These are phyloP conservation scores for Cladobotryum protrusum DNA, from an alignment of 2,329 filamentous ascomycete species.

Conservation along the genomic window DNA sequence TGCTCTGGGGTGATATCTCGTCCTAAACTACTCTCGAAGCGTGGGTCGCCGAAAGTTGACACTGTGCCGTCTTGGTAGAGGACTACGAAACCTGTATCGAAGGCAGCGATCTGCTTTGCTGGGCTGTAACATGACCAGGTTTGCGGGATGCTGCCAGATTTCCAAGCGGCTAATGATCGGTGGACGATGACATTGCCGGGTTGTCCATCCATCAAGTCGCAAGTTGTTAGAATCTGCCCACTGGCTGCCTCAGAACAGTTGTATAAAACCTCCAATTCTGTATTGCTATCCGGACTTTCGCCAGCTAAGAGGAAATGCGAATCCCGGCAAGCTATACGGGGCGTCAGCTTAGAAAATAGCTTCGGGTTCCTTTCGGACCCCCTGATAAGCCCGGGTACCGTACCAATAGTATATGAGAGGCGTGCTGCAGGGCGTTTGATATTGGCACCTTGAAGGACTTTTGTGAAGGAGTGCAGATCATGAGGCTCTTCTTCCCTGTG, in stretches of 20 bases:
- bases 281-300: not conserved
- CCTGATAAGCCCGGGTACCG: constrained; percentile 14
- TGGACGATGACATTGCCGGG: constrained; percentile 13
- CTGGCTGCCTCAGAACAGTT: constrained; percentile 13
- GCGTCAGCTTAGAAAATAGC: constrained; percentile 5
- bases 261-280: constrained; percentile 2
- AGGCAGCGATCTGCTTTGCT: constrained; percentile 39
- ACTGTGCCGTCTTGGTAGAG: constrained; percentile 40
- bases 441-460: constrained; percentile 30
- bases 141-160: not conserved
- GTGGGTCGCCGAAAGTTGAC: constrained; percentile 51
- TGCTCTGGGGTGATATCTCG: constrained; percentile 36
- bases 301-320: constrained; percentile 17
- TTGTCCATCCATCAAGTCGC: not conserved
- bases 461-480: constrained; percentile 41
- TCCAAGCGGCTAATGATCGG: constrained; percentile 19
- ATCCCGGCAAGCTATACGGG: constrained; percentile 17
- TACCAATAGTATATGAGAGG: constrained; percentile 44
- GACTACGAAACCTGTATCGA: constrained; percentile 44
- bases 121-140: constrained; percentile 19
- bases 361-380: not conserved
- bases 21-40: constrained; percentile 52
- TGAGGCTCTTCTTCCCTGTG: constrained; percentile 30
- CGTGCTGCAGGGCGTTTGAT: constrained; percentile 32
- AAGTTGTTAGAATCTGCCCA: constrained; percentile 13